Base-by-base conservation (phyloP, 2,329 filamentous ascomycete species). In the Huntiella decipiens region DNA sequence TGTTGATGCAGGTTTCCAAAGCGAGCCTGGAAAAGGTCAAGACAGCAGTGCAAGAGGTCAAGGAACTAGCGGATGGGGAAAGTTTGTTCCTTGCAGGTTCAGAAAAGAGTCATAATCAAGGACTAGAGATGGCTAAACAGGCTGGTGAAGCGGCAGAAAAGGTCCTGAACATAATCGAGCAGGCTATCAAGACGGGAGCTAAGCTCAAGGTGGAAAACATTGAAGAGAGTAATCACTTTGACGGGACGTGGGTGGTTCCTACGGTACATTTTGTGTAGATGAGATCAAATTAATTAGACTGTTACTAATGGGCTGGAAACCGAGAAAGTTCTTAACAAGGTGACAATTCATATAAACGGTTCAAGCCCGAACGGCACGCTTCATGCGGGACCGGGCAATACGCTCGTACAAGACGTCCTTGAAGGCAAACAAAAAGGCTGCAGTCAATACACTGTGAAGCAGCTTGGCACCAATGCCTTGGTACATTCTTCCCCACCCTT, bases 401-500 rank as follows among this genome's bases (percentile, higher is more conserved):
- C 81, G 76, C 56, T 85, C 82, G 60, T 96, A 98, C 4, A 98
- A 71, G 5, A 85, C 83, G 59, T 98, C 91, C 70, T 98, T 98
- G 68, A 98, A 95, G 2, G 87, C 91, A 60, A 98, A 98, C 49
- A 98, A 67, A 63, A 96, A 86, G 2, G 91, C 91, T 4, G 91
- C 91, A 4, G 91, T 98, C 51, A 98, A 73, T 39, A 96, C 91
- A 58, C 87, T 95, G 66, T 98, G 91, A 15, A 86, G 87, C 54
- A 98, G 80, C 71, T 98, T 98, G 54, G 91, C 86, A 16, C 79
- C 86, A 57, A 98, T 93, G 45, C 88, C 88, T 66, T 87, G 92
- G 63, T 98, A 98, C 44, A 98, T 66, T 28, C 91, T 88, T 47
- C 73, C 68, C 58, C 86, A 93, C n/a, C 91, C 91, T 63, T 96